These are phyloP conservation scores for Trichoderma semiorbis DNA, from an alignment of 2,329 filamentous ascomycete species.

Conservation along the genomic window DNA sequence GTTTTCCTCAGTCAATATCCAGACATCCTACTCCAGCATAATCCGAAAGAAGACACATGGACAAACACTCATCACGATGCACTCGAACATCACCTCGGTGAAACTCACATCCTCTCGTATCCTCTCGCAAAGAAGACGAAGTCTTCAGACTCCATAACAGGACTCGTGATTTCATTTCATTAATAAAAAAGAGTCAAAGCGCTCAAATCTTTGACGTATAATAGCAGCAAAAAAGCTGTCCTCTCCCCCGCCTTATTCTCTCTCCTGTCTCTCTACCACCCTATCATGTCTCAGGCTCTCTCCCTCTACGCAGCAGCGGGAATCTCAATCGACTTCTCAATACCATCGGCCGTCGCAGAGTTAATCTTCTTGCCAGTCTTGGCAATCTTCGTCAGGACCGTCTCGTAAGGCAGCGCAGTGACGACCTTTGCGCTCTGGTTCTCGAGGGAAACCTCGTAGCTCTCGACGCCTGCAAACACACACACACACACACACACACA, in stretches of 20 bases:
- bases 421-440: slow-evolving; percentile 77
- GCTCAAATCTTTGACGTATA: not conserved
- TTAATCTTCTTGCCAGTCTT: slow-evolving; percentile 95
- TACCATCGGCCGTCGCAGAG: slow-evolving; percentile 67
- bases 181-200: not conserved
- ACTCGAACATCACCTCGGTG: not conserved
- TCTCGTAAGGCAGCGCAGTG: slow-evolving; percentile 71
- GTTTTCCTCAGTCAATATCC: not conserved
- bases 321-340: slow-evolving; percentile 49
- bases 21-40: not conserved
- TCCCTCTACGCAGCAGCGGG: slow-evolving; percentile 26
- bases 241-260: not conserved
- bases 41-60: not conserved
- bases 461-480: slow-evolving; percentile 67
- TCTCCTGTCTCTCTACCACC: not conserved
- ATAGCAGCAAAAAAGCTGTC: not conserved
- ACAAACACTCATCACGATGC: not conserved
- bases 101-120: not conserved
- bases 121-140: not conserved
- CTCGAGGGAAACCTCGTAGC: slow-evolving; percentile 83
- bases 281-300: not conserved
- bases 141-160: not conserved
- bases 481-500: not conserved
- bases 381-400: slow-evolving; percentile 81
- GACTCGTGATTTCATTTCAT: not conserved